A percentile compares a stretch with the other conserved stretches of the same genome.
Conservation (phyloP, 768 basidiomycete genomes). For the Leccinum subgranulosum region DNA sequence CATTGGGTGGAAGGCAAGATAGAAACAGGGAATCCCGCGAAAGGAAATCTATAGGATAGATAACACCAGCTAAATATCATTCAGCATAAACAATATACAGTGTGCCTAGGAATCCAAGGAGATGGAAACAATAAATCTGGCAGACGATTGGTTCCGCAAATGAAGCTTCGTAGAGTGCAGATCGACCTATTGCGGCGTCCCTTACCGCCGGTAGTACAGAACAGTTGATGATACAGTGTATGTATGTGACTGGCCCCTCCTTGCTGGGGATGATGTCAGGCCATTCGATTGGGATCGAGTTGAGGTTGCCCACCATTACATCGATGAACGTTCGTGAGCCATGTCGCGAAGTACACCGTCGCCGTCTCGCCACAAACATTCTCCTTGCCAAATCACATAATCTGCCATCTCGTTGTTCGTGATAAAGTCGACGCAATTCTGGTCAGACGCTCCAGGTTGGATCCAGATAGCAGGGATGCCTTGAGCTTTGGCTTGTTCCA, state of each 20-base stretch:
- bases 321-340: slow-evolving; percentile 20
- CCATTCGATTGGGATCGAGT: not conserved
- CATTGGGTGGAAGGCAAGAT: slow-evolving; percentile 74
- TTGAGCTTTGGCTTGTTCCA: slow-evolving; percentile 68
- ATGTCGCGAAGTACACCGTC: slow-evolving; percentile 44
- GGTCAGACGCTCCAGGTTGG: slow-evolving; percentile 84
- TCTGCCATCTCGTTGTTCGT: slow-evolving; percentile 59
- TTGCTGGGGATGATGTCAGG: not conserved
- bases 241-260: not conserved
- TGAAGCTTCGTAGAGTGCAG: not conserved
- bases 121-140: not conserved
- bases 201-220: not conserved
- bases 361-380: slow-evolving; percentile 79
- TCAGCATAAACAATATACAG: not conserved
- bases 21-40: slow-evolving; percentile 42
- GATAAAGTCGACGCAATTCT: slow-evolving; percentile 60
- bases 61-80: not conserved
- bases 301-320: slow-evolving; percentile 11
- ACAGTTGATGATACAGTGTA: not conserved
- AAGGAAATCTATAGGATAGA: slow-evolving; percentile 44
- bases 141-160: not conserved
- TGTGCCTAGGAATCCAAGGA: not conserved
- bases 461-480: slow-evolving; percentile 81
- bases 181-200: not conserved
- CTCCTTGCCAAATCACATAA: slow-evolving; percentile 76